Base-by-base conservation (phyloP, 352 stramenopile genomes). In the Phytophthora sp. region DNA sequence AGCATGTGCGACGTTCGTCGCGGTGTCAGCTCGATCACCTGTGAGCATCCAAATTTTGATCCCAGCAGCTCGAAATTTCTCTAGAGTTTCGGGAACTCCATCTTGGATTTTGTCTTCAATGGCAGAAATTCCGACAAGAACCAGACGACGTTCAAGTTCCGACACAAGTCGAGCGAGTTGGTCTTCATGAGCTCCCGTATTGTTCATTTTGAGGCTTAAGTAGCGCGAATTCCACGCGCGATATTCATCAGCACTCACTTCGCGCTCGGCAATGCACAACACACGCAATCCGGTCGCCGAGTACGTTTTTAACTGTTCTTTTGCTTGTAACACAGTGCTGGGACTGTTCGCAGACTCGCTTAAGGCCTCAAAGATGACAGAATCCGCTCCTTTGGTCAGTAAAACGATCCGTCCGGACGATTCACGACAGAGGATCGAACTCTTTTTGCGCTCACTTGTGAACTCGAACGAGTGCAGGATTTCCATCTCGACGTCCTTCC, bases 331-430 rank as follows among this genome's bases (percentile, higher is more conserved):
- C 23, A 83, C 38, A 15, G 45, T 38, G 11, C 63, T 76, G 9
- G 57, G 45, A 18, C 69, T 66, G 57, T 82, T 82, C 0, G 39
- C 18, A 39, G 42, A 55, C 2, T 67, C 54, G 27, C 65, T 77
- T 18, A 88, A 56, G 18, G 84, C 55, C 3, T 75, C 63, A 11
- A 97, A 66, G 4, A 98, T 84, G 18, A 95, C 81, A 1, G 84
- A 93, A 62, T 98, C 93, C 1, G 93, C 93, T n/a, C 93, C 93
- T 78, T 98, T 95, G 41, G 65, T 80, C 39, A 89, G 79, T 30
- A 93, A 31, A 13, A 87, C 56, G 12, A 84, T 66, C 15, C 58
- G 68, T 7, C 70, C 70, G 3, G 65, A 66, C 1, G 64, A 35
- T 12, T 82, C 66, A 9, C 77, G 74, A 41, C 71, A 83, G 4